Conservation (phyloP, 23 red algal species). For the Pyropia yezoensis region DNA sequence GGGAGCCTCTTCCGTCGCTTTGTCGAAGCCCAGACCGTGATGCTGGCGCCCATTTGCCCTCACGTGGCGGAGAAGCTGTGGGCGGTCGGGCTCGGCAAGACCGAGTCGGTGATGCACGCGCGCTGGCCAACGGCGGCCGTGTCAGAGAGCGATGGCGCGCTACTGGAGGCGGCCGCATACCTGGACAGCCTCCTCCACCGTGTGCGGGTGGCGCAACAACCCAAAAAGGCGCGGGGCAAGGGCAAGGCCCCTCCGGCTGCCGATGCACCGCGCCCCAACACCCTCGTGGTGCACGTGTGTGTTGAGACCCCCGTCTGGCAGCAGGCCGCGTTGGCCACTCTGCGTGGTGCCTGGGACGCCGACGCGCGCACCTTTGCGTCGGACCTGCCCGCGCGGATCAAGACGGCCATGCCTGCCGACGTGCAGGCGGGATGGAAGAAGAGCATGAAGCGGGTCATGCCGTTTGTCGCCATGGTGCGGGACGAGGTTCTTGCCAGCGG, state of each 20-base stretch:
- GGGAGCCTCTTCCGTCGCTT: conserved; percentile 68
- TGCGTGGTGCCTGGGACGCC: conserved; percentile 65
- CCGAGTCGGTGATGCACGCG: conserved; percentile 54
- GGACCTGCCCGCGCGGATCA: conserved; percentile 73
- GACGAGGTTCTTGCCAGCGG: conserved; percentile 42
- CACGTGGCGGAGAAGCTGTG: conserved; percentile 81
- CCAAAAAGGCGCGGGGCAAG: conserved; percentile 47
- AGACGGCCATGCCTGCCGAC: conserved; percentile 31
- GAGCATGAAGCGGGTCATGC: conserved; percentile 81
- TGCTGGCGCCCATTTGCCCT: conserved; percentile 85
- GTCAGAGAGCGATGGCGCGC: conserved; percentile 28
- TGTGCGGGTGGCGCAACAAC: conserved; percentile 50
- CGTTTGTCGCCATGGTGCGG: conserved; percentile 70
- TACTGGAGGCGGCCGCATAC: conserved; percentile 70
- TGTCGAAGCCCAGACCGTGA: conserved; percentile 45
- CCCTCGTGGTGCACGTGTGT: conserved; percentile 40
- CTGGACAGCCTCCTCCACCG: conserved; percentile 62
- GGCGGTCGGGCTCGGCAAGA: conserved; percentile 30
- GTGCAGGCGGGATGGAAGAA: conserved; percentile 11
- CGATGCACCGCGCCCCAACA: not conserved
- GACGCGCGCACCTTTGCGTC: conserved; percentile 42
- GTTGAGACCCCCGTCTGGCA: conserved; percentile 70
- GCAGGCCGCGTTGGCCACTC: conserved; percentile 32
- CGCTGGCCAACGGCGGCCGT: conserved; percentile 40
- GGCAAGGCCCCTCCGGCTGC: conserved; percentile 4